Evolutionary conservation across 768 basidiomycete genomes (phyloP).

Genomic region (Tylopilus vinaceipallidus): DNA sequence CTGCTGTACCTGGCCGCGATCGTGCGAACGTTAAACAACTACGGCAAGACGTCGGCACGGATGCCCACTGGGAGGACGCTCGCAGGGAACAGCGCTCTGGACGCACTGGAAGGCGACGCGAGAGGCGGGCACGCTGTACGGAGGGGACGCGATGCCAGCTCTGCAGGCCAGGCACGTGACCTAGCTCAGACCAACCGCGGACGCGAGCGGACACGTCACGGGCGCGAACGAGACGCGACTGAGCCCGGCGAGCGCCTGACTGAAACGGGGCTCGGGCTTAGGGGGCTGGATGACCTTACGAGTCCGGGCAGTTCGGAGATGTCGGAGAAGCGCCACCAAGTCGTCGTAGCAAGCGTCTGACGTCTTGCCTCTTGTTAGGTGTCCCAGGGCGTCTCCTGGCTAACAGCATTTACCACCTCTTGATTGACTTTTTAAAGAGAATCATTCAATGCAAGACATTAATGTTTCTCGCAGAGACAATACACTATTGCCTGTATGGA

Average conservation of each 20-base stretch:
- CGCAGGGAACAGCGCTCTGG: not conserved
- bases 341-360: not conserved
- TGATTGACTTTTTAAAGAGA: not conserved
- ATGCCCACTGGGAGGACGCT: not conserved
- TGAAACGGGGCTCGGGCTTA: constrained; percentile 29
- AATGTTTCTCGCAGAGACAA: not conserved
- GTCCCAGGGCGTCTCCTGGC: too few relatives aligned
- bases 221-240: constrained; percentile 2
- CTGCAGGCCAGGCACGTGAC: not conserved
- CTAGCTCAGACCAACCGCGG: constrained; percentile 6
- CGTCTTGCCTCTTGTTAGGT: not conserved
- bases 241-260: constrained; percentile 23
- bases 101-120: not conserved
- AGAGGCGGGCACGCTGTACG: not conserved
- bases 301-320: constrained; percentile 15
- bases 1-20: constrained; percentile 61
- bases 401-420: not conserved
- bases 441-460: not conserved
- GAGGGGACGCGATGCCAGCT: not conserved
- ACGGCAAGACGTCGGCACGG: constrained; percentile 38
- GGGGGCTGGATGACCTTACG: constrained; percentile 18
- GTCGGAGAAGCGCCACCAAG: constrained; percentile 17
- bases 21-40: constrained; percentile 58
- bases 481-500: too few relatives aligned
- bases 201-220: constrained; percentile 8